Percentiles rank a stretch among this genome's conserved stretches.
Conservation (phyloP, 2,329 filamentous ascomycete species). For the Aspergillus pseudonomiae region DNA sequence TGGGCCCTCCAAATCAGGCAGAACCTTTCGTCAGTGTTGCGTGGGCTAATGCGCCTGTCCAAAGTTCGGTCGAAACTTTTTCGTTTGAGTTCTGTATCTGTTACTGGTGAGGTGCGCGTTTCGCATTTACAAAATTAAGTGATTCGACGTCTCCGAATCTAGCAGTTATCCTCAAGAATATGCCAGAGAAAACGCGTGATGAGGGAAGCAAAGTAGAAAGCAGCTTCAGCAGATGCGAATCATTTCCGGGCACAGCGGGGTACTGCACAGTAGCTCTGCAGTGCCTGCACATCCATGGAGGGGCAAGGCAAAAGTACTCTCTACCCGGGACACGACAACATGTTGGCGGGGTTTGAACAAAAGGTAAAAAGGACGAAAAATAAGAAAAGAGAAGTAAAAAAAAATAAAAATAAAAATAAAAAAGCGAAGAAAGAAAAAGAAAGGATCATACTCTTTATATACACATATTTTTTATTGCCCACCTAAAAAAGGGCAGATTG, state of each 20-base stretch:
- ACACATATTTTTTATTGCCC: background rate
- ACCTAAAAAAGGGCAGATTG: background rate
- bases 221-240: background rate
- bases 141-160: background rate
- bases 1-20: background rate
- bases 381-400: background rate
- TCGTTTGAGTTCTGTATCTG: background rate
- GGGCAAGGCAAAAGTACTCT: constrained; percentile 4
- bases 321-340: background rate
- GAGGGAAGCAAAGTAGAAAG: background rate
- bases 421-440: background rate
- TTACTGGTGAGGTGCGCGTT: background rate
- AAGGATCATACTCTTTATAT: background rate
- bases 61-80: background rate
- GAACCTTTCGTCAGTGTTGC: background rate
- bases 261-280: background rate
- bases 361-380: background rate
- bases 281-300: background rate
- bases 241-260: background rate
- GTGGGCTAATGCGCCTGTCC: background rate
- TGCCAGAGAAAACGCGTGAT: background rate
- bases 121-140: background rate
- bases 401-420: background rate
- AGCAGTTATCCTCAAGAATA: background rate
- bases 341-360: background rate